Percentiles rank a stretch among this genome's conserved stretches.
These are phyloP conservation scores for Ustilago shanxiensis DNA, from an alignment of 1,284 basidiomycete species.

Conservation along the genomic window DNA sequence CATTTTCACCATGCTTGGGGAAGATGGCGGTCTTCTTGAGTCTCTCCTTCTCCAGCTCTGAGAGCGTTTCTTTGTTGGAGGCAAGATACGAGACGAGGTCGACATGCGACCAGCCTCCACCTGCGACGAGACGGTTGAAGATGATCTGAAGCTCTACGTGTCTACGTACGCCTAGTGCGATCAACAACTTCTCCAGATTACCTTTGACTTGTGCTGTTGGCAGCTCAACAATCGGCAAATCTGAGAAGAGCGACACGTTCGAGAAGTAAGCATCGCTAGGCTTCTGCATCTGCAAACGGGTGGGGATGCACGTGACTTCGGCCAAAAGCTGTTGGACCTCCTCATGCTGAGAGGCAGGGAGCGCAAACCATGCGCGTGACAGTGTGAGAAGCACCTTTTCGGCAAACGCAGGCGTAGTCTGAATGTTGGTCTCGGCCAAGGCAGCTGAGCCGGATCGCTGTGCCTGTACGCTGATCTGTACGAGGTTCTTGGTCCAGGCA, in stretches of 20 bases:
- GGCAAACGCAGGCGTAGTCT: conserved; percentile 80
- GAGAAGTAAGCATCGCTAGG: conserved; percentile 88
- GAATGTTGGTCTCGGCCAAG: conserved; percentile 76
- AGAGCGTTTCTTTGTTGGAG: conserved; percentile 82
- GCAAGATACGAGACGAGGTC: conserved; percentile 76
- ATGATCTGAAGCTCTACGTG: conserved; percentile 78
- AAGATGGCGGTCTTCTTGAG: conserved; percentile 84
- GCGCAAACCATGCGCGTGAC: conserved; percentile 81
- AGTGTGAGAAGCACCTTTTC: conserved; percentile 83
- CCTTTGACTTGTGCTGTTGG: conserved; percentile 80
- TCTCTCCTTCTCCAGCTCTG: conserved; percentile 78
- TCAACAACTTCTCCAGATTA: conserved; percentile 81
- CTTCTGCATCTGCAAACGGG: conserved; percentile 80
- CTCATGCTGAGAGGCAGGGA: conserved; percentile 76
- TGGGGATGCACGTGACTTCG: conserved; percentile 83
- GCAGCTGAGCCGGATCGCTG: conserved; percentile 66
- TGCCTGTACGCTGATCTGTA: conserved; percentile 71
- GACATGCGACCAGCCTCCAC: conserved; percentile 71
- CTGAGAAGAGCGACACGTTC: conserved; percentile 87
- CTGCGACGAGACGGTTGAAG: conserved; percentile 71
- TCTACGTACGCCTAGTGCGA: conserved; percentile 84
- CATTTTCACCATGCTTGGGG: conserved; percentile 75
- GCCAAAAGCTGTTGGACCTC: conserved; percentile 77
- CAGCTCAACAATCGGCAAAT: conserved; percentile 81
- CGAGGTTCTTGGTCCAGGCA: conserved; percentile 82